phyloP scores from a whole-genome alignment of 176 grass and related monocot species.

The Poa pratensis region DNA sequence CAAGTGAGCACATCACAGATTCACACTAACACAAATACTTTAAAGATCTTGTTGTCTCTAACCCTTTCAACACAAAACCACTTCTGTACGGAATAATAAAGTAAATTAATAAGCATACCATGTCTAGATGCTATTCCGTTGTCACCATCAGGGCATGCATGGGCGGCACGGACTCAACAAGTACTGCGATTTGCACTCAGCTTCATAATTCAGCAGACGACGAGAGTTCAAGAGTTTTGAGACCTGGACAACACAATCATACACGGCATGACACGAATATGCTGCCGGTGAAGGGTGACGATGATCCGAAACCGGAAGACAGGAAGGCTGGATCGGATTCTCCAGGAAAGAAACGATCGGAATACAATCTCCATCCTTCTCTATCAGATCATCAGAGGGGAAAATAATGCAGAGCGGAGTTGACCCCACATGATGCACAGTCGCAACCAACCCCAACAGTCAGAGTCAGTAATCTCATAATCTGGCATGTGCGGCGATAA shows the following conservation, averaged over 20 bases:
- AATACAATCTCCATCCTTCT: constrained; percentile 33
- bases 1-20: background rate
- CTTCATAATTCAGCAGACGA: background rate
- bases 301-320: background rate
- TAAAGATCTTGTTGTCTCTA: no score
- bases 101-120: constrained; percentile 16
- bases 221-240: background rate
- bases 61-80: background rate
- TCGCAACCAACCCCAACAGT: constrained; percentile 19
- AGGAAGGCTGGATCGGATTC: constrained; percentile 36
- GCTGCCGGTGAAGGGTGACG: background rate
- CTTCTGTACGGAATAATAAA: background rate
- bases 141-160: constrained; percentile 26
- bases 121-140: background rate
- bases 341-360: constrained; percentile 18
- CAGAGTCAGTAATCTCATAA: background rate
- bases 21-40: background rate
- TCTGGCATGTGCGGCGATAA: constrained; percentile 30
- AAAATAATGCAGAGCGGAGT: constrained; percentile 14
- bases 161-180: background rate
- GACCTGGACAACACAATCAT: background rate
- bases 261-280: background rate
- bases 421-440: constrained; percentile 35
- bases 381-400: background rate
- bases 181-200: background rate